Conservation (phyloP, 495 filamentous ascomycete genomes). For the Pyrenula massariospora region DNA sequence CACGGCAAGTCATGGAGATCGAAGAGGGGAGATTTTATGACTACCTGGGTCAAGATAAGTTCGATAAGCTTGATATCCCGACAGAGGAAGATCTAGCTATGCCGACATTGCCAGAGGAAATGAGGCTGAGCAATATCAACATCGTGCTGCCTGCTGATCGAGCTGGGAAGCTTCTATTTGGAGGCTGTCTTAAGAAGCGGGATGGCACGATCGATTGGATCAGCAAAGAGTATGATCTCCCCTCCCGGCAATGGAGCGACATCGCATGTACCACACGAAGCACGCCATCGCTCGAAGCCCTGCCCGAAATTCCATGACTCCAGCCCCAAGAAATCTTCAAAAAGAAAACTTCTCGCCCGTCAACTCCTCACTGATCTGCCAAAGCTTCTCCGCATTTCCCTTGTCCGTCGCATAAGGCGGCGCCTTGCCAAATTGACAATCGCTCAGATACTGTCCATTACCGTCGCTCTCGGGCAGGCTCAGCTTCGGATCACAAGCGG, state of each 20-base stretch:
- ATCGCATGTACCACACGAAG: too few species aligned
- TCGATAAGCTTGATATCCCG: neutral
- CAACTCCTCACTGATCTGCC: slow-evolving; percentile 34
- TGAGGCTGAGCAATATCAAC: neutral
- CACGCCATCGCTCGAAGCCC: too few species aligned
- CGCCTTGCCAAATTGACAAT: slow-evolving; percentile 26
- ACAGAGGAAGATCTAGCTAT: neutral
- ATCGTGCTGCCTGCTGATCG: neutral
- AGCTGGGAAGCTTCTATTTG: neutral
- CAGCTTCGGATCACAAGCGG: slow-evolving; percentile 31
- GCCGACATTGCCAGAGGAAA: neutral
- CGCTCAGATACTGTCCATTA: slow-evolving; percentile 24
- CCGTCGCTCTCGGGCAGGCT: slow-evolving; percentile 16
- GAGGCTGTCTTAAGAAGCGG: neutral
- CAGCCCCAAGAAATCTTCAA: slow-evolving; percentile 2
- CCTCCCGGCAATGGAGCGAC: neutral
- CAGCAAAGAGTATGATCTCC: neutral
- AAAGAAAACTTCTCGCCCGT: slow-evolving; percentile 32
- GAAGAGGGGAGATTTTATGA: slow-evolving; percentile 22
- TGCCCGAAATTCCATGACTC: neutral
- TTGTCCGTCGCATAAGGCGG: slow-evolving; percentile 13
- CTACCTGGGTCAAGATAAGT: neutral
- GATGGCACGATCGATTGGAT: neutral
- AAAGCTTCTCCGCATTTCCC: slow-evolving; percentile 33
- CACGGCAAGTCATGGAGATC: slow-evolving; percentile 19